These are phyloP conservation scores for Leccinum fuscescens DNA, from an alignment of 1,284 basidiomycete species.

Conservation along the genomic window DNA sequence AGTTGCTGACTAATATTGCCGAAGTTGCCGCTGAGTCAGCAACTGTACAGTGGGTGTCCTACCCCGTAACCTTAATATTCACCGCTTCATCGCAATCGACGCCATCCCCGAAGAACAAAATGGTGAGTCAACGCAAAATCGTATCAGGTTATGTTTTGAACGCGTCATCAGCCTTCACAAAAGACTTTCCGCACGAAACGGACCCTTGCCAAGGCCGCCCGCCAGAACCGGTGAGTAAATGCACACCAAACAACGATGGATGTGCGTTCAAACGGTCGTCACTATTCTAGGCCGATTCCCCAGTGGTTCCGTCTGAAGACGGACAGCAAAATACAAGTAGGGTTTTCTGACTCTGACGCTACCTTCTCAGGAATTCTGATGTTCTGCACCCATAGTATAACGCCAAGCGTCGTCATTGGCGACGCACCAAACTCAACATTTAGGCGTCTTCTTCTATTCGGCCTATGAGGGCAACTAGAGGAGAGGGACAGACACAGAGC, in stretches of 20 bases:
- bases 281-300: constrained; percentile 75
- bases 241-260: not conserved
- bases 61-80: constrained; percentile 29
- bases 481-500: constrained; percentile 21
- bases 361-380: not conserved
- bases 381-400: constrained; percentile 61
- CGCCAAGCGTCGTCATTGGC: constrained; percentile 93
- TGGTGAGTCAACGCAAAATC: constrained; percentile 22
- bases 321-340: constrained; percentile 90
- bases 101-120: constrained; percentile 21
- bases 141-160: not conserved
- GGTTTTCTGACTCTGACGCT: constrained; percentile 24
- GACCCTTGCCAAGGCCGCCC: constrained; percentile 92
- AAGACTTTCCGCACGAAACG: constrained; percentile 97
- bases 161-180: constrained; percentile 80
- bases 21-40: constrained; percentile 32
- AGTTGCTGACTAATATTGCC: constrained; percentile 7
- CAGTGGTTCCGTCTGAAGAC: constrained; percentile 99
- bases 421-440: constrained; percentile 93
- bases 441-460: constrained; percentile 41
- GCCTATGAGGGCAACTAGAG: constrained; percentile 6
- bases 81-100: constrained; percentile 20
- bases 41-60: constrained; percentile 32
- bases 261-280: not conserved
- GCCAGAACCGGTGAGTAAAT: constrained; percentile 86